These are phyloP conservation scores for Medicago lupulina DNA, from an alignment of 306 rosid species.

Conservation along the genomic window DNA sequence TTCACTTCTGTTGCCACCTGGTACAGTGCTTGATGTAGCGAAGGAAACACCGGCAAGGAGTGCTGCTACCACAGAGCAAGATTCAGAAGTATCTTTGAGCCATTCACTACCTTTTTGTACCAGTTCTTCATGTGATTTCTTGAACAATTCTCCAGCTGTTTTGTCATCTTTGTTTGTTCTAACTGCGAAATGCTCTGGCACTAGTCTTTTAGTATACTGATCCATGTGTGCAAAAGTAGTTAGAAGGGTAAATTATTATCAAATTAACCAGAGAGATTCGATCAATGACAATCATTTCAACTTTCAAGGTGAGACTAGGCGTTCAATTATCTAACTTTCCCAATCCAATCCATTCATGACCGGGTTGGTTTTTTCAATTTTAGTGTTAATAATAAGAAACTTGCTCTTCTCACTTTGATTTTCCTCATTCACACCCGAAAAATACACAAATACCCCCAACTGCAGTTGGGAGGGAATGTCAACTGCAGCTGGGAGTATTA, in stretches of 20 bases:
- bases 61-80: conserved; percentile 52
- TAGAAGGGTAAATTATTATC: not conserved
- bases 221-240: not conserved
- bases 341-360: no score
- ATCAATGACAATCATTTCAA: not conserved
- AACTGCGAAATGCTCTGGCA: conserved; percentile 28
- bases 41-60: conserved; percentile 48
- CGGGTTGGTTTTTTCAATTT: no score
- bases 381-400: no score
- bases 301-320: no score
- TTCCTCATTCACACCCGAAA: no score
- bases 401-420: no score
- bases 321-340: no score
- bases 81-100: conserved; percentile 47
- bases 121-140: not conserved
- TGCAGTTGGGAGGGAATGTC: no score
- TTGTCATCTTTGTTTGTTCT: not conserved
- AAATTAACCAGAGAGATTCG: not conserved
- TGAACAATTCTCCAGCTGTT: conserved; percentile 37
- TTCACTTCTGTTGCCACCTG: conserved; percentile 39
- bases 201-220: conserved; percentile 29
- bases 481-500: no score
- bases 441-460: no score
- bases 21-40: conserved; percentile 45
- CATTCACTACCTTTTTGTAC: conserved; percentile 25